Evolutionary conservation across 257 asterid species (phyloP), one percentile per base, ranked within the genome.

Genomic region (Scutellaria minor): DNA sequence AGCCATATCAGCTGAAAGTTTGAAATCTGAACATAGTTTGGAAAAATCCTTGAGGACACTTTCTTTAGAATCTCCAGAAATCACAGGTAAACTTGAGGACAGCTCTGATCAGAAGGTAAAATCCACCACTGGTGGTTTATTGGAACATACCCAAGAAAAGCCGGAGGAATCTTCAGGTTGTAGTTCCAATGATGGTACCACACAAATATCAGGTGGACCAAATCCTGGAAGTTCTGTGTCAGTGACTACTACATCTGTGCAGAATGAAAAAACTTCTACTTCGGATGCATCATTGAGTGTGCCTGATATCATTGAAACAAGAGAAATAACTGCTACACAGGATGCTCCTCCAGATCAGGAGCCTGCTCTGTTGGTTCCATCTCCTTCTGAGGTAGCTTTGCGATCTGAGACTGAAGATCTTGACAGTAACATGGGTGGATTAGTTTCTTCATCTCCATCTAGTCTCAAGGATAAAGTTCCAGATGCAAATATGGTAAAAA

Each of bases 401-500:
- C 79, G 60, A 67, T 54, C 72, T 57, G 90, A 81, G 64, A 80
- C 73, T 60, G 89, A 72, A 76, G 85, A 71, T 63, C 60, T 42
- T 27, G 80, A 68, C 66, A 52, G 42, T 55, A 74, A 53, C 24
- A 71, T n/a, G 72, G 45, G 56, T 40, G 77, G 37, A 51, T 58
- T 66, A 41, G 80, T 55, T 73, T 70, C 88, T 68, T 52, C 74
- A 22, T 60, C 76, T n/a, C 55, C 83, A 59, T 66, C 82, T 0
- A 62, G 56, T 65, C 15, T 73, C 60, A 83, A 85, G 73, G 98
- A 90, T 66, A 92, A 88, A 76, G 79, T 75, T 54, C 18, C 78
- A 44, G 98, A 90, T 81, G 53, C 84, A 52, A 77, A 66, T 77
- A 85, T 73, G 60, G 72, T 79, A 15, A 90, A 82, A 80, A 76